phyloP scores from a whole-genome alignment of 768 basidiomycete species.

The Stropharia rugosoannulata region DNA sequence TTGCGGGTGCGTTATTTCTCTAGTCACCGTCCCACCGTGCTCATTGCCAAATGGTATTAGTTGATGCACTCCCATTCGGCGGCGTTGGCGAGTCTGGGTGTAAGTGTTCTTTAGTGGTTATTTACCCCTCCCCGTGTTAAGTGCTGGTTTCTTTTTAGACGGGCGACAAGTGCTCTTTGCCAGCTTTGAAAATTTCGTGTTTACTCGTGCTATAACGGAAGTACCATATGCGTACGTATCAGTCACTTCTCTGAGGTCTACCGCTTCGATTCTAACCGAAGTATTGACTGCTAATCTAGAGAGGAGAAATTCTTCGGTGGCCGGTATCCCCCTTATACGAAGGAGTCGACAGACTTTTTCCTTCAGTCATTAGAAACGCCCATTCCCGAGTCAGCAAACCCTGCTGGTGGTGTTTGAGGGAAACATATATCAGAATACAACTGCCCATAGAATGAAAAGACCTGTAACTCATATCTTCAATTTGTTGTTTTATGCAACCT shows the following conservation, averaged over 20 bases:
- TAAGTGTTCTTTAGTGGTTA: constrained; percentile 28
- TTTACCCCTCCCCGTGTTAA: not conserved
- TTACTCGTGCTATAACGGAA: constrained; percentile 46
- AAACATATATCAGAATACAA: too few relatives aligned
- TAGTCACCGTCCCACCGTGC: not conserved
- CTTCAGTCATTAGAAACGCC: constrained; percentile 14
- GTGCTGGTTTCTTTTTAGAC: constrained; percentile 32
- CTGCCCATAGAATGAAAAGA: too few relatives aligned
- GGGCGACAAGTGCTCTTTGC: constrained; percentile 53
- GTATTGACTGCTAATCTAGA: constrained; percentile 22
- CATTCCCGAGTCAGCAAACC: constrained; percentile 22
- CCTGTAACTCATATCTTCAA: too few relatives aligned
- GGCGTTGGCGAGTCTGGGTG: constrained; percentile 63
- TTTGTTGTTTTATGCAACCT: too few relatives aligned
- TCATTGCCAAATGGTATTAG: constrained; percentile 9
- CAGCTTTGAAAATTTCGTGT: constrained; percentile 56
- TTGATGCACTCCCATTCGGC: constrained; percentile 29
- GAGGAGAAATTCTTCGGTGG: constrained; percentile 35
- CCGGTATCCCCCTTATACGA: constrained; percentile 55
- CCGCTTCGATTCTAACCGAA: not conserved
- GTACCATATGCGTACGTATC: constrained; percentile 48
- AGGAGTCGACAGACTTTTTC: constrained; percentile 32
- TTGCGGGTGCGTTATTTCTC: constrained; percentile 37
- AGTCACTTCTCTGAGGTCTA: not conserved
- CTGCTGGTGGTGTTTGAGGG: not conserved